Percentiles rank a stretch among this genome's conserved stretches.
Conservation (phyloP, 768 basidiomycete genomes). For the Amanita thiersii region DNA sequence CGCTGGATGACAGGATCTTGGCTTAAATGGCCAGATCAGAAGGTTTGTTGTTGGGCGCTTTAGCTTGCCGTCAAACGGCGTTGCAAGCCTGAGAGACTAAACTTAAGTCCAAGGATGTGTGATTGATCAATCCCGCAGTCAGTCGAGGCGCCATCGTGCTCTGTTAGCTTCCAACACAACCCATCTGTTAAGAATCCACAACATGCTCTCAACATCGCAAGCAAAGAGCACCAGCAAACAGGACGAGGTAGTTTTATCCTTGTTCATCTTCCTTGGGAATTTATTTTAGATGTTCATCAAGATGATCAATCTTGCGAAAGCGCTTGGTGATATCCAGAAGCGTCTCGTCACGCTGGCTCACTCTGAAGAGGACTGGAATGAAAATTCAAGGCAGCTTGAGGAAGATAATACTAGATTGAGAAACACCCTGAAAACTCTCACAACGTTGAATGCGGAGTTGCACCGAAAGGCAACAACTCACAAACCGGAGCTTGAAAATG, state of each 20-base stretch:
- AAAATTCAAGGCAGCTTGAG: slow-evolving; percentile 19
- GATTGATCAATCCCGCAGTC: no score
- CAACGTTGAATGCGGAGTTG: slow-evolving; percentile 25
- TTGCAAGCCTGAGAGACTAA: no score
- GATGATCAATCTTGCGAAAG: background rate
- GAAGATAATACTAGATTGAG: slow-evolving; percentile 20
- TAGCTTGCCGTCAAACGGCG: no score
- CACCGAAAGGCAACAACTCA: slow-evolving; percentile 17
- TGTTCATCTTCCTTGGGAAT: background rate
- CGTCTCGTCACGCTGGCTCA: slow-evolving; percentile 10
- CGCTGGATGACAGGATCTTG: no score
- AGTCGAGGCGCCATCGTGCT: no score
- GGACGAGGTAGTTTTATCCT: slow-evolving; percentile 18
- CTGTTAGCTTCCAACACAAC: no score
- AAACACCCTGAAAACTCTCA: slow-evolving; percentile 19
- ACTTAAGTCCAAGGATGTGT: no score
- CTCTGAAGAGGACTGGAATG: slow-evolving; percentile 10
- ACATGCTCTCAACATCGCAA: background rate
- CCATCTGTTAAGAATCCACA: background rate
- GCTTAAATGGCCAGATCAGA: no score
- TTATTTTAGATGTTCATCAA: background rate
- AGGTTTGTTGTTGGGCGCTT: no score
- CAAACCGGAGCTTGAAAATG: slow-evolving; percentile 22
- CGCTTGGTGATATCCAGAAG: slow-evolving; percentile 10
- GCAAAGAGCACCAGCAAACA: slow-evolving; percentile 10